Conservation (phyloP, 2,329 filamentous ascomycete species). For the Fusarium incarnatum region DNA sequence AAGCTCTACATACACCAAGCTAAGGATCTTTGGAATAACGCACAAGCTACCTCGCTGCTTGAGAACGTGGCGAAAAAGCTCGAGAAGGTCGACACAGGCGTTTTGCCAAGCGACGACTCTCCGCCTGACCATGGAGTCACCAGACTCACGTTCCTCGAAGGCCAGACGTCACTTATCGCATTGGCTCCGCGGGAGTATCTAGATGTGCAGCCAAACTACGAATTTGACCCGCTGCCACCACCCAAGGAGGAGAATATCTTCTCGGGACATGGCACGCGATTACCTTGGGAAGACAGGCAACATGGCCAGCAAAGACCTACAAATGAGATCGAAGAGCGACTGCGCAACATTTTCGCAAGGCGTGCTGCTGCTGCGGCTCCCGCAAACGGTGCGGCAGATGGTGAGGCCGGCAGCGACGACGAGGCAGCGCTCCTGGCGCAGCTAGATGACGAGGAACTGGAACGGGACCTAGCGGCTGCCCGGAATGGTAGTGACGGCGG, state of each 20-base stretch:
- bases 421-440: constrained; percentile 45
- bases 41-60: constrained; percentile 75
- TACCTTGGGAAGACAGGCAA: constrained; percentile 26
- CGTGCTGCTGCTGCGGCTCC: constrained; percentile 28
- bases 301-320: neutral
- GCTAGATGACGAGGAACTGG: constrained; percentile 50
- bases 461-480: constrained; percentile 48
- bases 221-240: constrained; percentile 87
- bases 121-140: constrained; percentile 65
- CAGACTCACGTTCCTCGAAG: constrained; percentile 82
- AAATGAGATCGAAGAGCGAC: constrained; percentile 44
- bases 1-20: constrained; percentile 80
- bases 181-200: constrained; percentile 75
- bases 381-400: constrained; percentile 11
- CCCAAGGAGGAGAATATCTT: constrained; percentile 61
- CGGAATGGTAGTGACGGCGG: constrained; percentile 45
- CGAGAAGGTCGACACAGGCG: constrained; percentile 55
- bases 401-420: constrained; percentile 42
- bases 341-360: constrained; percentile 47
- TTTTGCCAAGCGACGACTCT: constrained; percentile 55
- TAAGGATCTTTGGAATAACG: constrained; percentile 88
- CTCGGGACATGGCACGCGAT: constrained; percentile 38
- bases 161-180: constrained; percentile 76
- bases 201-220: constrained; percentile 72
- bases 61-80: constrained; percentile 73